Percentiles rank a stretch among this genome's conserved stretches.
Evolutionary conservation across 371 early-diverging fungal species (phyloP).

Genomic region (Circinella minor): DNA sequence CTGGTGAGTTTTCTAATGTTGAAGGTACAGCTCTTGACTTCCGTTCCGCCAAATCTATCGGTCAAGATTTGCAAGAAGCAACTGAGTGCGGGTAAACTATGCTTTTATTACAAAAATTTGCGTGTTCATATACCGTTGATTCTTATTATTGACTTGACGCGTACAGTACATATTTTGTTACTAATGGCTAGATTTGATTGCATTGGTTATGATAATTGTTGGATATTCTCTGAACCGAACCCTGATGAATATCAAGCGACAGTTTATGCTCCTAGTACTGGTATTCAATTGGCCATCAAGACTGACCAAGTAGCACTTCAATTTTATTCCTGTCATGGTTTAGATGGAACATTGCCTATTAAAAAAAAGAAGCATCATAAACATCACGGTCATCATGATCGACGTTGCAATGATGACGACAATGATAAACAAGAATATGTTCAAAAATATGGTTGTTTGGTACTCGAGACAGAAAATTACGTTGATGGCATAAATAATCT

Average conservation of each 20-base stretch:
- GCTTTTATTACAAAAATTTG: neutral
- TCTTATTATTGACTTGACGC: no score
- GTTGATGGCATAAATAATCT: constrained; percentile 31
- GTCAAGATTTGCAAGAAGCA: constrained; percentile 22
- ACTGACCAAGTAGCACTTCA: constrained; percentile 29
- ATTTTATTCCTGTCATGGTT: constrained; percentile 25
- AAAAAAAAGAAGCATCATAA: constrained; percentile 20
- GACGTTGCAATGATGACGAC: neutral
- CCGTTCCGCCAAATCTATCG: constrained; percentile 25
- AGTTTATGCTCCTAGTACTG: constrained; percentile 27
- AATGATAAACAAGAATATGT: constrained; percentile 3
- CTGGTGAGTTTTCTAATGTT: constrained; percentile 22
- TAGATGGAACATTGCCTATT: constrained; percentile 29
- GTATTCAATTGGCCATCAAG: constrained; percentile 23
- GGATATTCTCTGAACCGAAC: constrained; percentile 31
- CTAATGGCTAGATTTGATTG: constrained; percentile 14
- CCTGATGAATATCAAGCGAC: constrained; percentile 19
- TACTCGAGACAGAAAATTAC: constrained; percentile 30
- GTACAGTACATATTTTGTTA: no score
- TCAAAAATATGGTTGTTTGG: constrained; percentile 28
- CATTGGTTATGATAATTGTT: constrained; percentile 37
- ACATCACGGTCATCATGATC: constrained; percentile 2
- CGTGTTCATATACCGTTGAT: neutral
- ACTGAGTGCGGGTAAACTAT: constrained; percentile 23
- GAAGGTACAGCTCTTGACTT: constrained; percentile 27